Evolutionary conservation across 305 asterid genomes (phyloP), one percentile per base, ranked within the genome.

Genomic region (Salvia sclarea): DNA sequence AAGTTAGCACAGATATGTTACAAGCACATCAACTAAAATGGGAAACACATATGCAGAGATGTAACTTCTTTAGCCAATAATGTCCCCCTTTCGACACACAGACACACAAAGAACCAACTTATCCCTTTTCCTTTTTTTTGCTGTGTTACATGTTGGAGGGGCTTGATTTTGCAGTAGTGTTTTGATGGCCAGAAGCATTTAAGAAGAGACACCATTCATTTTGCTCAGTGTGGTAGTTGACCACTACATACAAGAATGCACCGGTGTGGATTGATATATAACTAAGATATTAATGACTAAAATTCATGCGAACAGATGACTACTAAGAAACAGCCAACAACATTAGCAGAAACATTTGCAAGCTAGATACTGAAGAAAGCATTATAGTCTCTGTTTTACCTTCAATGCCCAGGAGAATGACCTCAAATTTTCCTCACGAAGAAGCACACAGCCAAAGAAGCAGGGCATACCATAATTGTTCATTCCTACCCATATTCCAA

Each of bases 401-500:
- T 94, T 91, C 85, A 94, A 78, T 54, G 96, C 96, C 99, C 99
- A 94, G 68, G 93, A 86, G 71, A 82, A 94, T 24, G 99, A 86
- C 80, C 87, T 89, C 89, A 87, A 60, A 65, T 79, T 91, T 76
- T 94, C 99, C 80, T 89, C 99, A 16, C 93, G 88, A 38, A 94
- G 91, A 74, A 94, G 95, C 70, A 85, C 96, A 33, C 99, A 94
- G 53, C 98, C 95, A 12, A 94, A 94, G 82, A 94, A 94, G 80
- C 97, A 91, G 12, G 99, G 97, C 96, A 87, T 91, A 59, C 99
- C 98, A 77, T 94, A 91, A 81, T 94, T 94, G 80, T 94, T 91
- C 80, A 91, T 75, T 72, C 99, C 99, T 14, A 94, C 96, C 92
- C 95, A 94, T 78, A 94, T 94, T 59, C 98, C 99, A 37, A 94